Conservation (phyloP, 768 basidiomycete species). For the Mycena rebaudengoi region DNA sequence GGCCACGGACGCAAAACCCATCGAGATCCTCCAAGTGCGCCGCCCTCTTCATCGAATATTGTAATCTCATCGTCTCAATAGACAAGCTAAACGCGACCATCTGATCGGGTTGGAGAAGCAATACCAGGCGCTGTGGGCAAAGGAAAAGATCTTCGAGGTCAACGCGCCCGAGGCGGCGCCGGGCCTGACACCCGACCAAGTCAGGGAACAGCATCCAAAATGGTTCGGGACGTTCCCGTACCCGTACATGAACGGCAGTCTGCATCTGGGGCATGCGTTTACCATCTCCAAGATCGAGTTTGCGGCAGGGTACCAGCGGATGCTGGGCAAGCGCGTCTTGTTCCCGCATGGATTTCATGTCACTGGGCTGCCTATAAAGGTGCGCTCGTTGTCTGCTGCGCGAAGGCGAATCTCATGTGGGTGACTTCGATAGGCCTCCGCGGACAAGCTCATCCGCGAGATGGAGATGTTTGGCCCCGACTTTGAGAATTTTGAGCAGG, state of each 20-base stretch:
- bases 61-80: slow-evolving; percentile 21
- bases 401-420: neutral
- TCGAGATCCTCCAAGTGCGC: slow-evolving; percentile 69
- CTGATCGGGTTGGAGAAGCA: slow-evolving; percentile 83
- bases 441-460: slow-evolving; percentile 97
- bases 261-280: slow-evolving; percentile 98
- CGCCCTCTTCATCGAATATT: neutral
- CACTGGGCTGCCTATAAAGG: slow-evolving; percentile 99
- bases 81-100: slow-evolving; percentile 96
- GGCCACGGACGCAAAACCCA: slow-evolving; percentile 56
- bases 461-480: slow-evolving; percentile 95
- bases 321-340: slow-evolving; percentile 92
- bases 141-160: slow-evolving; percentile 83
- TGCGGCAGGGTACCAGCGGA: slow-evolving; percentile 91
- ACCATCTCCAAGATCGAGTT: slow-evolving; percentile 99
- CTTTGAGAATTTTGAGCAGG: slow-evolving; percentile 75
- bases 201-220: slow-evolving; percentile 86
- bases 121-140: slow-evolving; percentile 85
- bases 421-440: slow-evolving; percentile 70
- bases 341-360: slow-evolving; percentile 99
- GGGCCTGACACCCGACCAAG: slow-evolving; percentile 69
- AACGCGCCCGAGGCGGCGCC: slow-evolving; percentile 75
- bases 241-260: slow-evolving; percentile 98
- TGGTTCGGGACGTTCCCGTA: slow-evolving; percentile 98
- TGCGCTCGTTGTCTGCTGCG: slow-evolving; percentile 44